Base-by-base conservation (phyloP, 2,329 filamentous ascomycete genomes). In the Coleophoma crateriformis region DNA sequence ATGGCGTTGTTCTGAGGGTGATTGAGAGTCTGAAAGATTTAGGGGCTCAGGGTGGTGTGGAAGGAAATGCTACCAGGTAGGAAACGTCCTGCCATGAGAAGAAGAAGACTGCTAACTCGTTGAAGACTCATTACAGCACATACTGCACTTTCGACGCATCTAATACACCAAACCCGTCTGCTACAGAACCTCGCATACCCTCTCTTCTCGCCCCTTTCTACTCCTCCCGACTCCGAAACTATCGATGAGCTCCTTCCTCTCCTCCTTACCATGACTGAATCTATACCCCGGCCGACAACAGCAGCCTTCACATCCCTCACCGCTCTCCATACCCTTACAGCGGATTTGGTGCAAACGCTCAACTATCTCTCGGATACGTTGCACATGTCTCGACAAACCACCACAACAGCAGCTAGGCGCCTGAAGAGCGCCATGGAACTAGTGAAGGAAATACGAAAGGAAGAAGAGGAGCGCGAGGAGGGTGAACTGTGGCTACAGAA, bases 381-480 rank as follows among this genome's bases (percentile, higher is more conserved):
- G 33, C 92, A 97, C 68, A 96, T 97, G 85, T 90, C 87, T 33
- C 84, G 90, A 12, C 92, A 97, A 68, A 87, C 88, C 1, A 94
- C 89, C 0, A 87, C 84, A 3, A 86, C 87, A 10, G 94, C 92
- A 2, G 84, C 86, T 2, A 77, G 94, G 49, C 81, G 90, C 41
- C 72, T 99, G 46, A 85, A 87, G 58, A 88, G 83, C 34, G 90
- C 89, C 7, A 88, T 86, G 59, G 91, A 95, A 64, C 81, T 95
- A 53, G 85, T 97, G 1, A 81, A 84, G 2, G 92, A 96, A 60
- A 85, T 96, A 73, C 81, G 85, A 55, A 81, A 82, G 51, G 94
- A 97, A 61, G 84, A 89, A 52, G 90, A 96, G 60, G 75, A 85
- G 33, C 81, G 85, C 45, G 90, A 96, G 61, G 84, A 94, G 64